Evolutionary conservation across 106 monocot species (phyloP).

Genomic region (Platanthera zijinensis): DNA sequence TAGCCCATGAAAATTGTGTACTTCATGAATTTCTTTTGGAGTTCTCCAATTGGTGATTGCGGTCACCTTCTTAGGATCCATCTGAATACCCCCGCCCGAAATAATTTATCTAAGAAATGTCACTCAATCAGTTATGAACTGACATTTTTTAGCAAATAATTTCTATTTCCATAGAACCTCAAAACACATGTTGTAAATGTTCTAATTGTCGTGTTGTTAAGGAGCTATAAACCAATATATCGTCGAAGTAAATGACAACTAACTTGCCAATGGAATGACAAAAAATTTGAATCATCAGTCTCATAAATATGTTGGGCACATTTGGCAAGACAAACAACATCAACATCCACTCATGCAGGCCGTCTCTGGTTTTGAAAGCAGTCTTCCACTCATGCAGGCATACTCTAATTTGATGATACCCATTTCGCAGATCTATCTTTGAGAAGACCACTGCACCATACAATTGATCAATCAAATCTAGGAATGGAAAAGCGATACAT

Average conservation of each 20-base stretch:
- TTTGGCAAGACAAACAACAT: constrained; percentile 15
- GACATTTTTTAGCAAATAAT: neutral
- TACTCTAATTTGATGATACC: neutral
- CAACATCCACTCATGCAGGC: constrained; percentile 16
- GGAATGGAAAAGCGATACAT: constrained; percentile 12
- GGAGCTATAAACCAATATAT: constrained; percentile 3
- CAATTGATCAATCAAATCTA: constrained; percentile 4
- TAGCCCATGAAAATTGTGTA: constrained; percentile 15
- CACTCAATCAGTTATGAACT: neutral
- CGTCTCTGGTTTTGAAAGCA: constrained; percentile 12
- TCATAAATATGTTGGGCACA: constrained; percentile 16
- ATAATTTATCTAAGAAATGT: constrained; percentile 11
- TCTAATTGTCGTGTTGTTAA: neutral
- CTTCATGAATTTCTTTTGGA: too few species aligned
- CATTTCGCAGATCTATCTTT: constrained; percentile 5
- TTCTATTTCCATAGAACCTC: neutral
- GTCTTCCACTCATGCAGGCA: constrained; percentile 11
- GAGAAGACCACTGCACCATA: neutral
- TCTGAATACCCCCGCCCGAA: neutral
- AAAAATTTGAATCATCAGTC: neutral
- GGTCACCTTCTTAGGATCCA: neutral
- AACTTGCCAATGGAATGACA: too few species aligned
- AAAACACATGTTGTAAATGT: neutral
- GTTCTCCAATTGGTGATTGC: neutral
- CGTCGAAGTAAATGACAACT: constrained; percentile 1